A percentile compares a stretch with the other conserved stretches of the same genome.
Evolutionary conservation across 1,139 yeast genomes (phyloP).

Genomic region (Scheffersomyces cryptocercus): DNA sequence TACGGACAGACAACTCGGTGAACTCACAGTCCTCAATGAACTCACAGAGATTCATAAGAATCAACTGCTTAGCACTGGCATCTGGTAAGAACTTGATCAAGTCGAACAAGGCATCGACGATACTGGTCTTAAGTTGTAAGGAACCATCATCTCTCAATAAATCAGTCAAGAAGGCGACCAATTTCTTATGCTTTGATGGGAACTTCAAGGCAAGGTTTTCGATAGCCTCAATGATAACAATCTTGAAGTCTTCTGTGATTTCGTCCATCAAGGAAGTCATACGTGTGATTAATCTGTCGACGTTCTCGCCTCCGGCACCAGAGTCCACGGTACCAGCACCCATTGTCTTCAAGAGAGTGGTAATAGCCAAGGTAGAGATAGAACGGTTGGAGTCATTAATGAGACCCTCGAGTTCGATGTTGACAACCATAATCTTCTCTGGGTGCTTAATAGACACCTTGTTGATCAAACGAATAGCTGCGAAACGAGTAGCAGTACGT

Average conservation of each 20-base stretch:
- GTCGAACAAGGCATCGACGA: slow-evolving; percentile 90
- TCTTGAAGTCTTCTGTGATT: slow-evolving; percentile 92
- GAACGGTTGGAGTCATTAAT: slow-evolving; percentile 89
- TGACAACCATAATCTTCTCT: slow-evolving; percentile 67
- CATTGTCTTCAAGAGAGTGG: slow-evolving; percentile 93
- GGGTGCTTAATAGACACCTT: slow-evolving; percentile 82
- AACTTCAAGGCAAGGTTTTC: slow-evolving; percentile 89
- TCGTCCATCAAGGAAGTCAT: slow-evolving; percentile 91
- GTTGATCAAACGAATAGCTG: slow-evolving; percentile 89
- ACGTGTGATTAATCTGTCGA: slow-evolving; percentile 84
- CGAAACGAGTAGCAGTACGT: slow-evolving; percentile 84
- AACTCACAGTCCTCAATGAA: slow-evolving; percentile 98
- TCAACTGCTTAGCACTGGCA: slow-evolving; percentile 73
- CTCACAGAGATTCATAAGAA: slow-evolving; percentile 89
- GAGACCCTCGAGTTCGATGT: slow-evolving; percentile 79
- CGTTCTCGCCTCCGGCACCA: slow-evolving; percentile 57
- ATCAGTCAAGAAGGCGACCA: slow-evolving; percentile 80
- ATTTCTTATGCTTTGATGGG: slow-evolving; percentile 84
- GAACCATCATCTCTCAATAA: slow-evolving; percentile 92
- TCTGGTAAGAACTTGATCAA: slow-evolving; percentile 82
- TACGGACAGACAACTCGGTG: slow-evolving; percentile 88
- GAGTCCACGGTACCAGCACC: slow-evolving; percentile 57
- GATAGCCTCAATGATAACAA: slow-evolving; percentile 92
- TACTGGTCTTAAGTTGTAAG: slow-evolving; percentile 76
- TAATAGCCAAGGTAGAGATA: slow-evolving; percentile 97